These are phyloP conservation scores for Alloteropsis semialata DNA, from an alignment of 176 grass and related monocot genomes.

Conservation along the genomic window DNA sequence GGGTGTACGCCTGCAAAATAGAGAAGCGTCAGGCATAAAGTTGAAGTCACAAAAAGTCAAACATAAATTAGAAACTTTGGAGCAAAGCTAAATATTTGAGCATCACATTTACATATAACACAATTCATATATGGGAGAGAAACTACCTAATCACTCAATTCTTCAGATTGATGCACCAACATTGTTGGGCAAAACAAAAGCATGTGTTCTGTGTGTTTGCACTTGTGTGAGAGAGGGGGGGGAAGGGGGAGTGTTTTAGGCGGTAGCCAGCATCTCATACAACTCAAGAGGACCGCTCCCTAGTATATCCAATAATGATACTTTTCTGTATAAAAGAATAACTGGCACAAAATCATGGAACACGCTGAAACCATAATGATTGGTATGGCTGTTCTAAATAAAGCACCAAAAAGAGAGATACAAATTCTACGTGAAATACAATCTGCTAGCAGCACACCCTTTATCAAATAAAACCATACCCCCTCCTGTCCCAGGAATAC, in stretches of 20 bases:
- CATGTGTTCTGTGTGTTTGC: not conserved
- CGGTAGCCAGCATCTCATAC: not conserved
- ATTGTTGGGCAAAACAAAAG: not conserved
- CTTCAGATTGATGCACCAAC: not conserved
- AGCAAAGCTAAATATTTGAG: constrained; percentile 20
- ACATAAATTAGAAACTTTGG: not conserved
- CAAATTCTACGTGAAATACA: not conserved
- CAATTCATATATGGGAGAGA: not conserved
- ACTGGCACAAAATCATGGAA: not conserved
- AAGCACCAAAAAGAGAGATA: not conserved
- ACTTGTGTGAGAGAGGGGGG: no score
- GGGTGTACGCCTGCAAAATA: constrained; percentile 64
- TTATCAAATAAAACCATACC: not conserved
- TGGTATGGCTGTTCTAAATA: not conserved
- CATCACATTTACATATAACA: not conserved
- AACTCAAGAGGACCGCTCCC: not conserved
- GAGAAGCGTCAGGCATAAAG: constrained; percentile 12
- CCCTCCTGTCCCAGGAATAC: not conserved
- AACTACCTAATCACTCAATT: not conserved
- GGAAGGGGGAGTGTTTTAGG: not conserved
- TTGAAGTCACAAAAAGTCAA: not conserved
- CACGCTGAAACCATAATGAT: constrained; percentile 1
- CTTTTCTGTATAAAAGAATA: constrained; percentile 6
- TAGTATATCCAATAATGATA: not conserved
- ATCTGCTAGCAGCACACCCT: not conserved